A percentile compares a stretch with the other conserved stretches of the same genome.
Evolutionary conservation across 2,329 filamentous ascomycete genomes (phyloP).

Genomic region (Corinectria fuckeliana): DNA sequence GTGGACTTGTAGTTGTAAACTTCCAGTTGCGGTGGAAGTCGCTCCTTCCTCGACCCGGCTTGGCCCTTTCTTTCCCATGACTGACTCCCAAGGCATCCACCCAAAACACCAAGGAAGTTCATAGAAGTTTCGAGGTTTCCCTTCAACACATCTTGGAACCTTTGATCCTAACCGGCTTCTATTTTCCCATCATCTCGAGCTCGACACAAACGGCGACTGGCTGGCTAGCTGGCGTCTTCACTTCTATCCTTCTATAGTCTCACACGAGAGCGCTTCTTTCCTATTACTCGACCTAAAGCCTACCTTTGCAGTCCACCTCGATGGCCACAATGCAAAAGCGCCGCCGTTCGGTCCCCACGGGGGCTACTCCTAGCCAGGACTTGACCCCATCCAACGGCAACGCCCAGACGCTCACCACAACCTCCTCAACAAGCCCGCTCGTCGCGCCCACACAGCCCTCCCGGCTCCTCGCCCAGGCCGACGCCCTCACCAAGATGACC

Average conservation of each 20-base stretch:
- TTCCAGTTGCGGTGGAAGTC: too few species aligned
- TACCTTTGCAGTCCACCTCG: background rate
- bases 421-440: background rate
- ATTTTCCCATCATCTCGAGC: background rate
- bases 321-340: slow-evolving; percentile 21
- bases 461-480: slow-evolving; percentile 37
- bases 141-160: background rate
- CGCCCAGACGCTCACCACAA: background rate
- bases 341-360: slow-evolving; percentile 21
- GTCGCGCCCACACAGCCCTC: background rate
- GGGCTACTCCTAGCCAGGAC: background rate
- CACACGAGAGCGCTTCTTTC: background rate
- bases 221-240: background rate
- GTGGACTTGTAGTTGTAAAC: too few species aligned
- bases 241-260: background rate
- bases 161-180: background rate
- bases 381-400: slow-evolving; percentile 10
- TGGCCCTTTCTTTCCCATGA: background rate
- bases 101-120: background rate
- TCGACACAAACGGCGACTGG: background rate
- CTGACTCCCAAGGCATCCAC: background rate
- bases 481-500: slow-evolving; percentile 46
- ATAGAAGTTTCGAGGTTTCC: background rate
- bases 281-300: too few species aligned
- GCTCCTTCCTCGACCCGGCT: too few species aligned